Percentiles rank a stretch among this genome's conserved stretches.
phyloP scores from a whole-genome alignment of 495 filamentous ascomycete genomes.

The Aspergillus avenaceus region DNA sequence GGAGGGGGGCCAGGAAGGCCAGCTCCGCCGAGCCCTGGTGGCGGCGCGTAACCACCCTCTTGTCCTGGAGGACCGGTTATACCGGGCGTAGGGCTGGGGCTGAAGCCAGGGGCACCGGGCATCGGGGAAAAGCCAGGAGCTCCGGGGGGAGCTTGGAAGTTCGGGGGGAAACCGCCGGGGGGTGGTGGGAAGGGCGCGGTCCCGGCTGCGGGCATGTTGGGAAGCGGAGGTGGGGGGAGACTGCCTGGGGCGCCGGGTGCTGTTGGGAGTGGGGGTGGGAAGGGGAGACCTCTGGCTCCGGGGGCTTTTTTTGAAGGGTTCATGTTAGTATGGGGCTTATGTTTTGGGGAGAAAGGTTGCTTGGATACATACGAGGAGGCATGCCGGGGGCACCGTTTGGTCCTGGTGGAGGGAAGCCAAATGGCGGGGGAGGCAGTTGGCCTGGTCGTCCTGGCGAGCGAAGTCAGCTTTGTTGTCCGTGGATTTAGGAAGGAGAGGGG shows the following conservation, averaged over 20 bases:
- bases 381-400: conserved; percentile 39
- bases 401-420: conserved; percentile 47
- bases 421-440: conserved; percentile 52
- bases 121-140: conserved; percentile 25
- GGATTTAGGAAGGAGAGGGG: neutral
- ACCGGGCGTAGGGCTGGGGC: conserved; percentile 22
- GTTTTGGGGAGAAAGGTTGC: conserved; percentile 14
- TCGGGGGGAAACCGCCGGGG: conserved; percentile 54
- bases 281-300: conserved; percentile 60
- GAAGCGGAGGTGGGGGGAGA: conserved; percentile 29
- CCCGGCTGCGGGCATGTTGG: conserved; percentile 38
- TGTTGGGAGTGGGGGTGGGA: conserved; percentile 54
- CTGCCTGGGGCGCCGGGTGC: conserved; percentile 31
- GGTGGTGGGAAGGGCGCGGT: conserved; percentile 51
- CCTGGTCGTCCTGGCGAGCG: conserved; percentile 35
- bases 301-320: conserved; percentile 36
- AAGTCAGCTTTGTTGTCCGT: conserved; percentile 11
- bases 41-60: conserved; percentile 28
- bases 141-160: conserved; percentile 43
- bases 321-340: conserved; percentile 15
- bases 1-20: conserved; percentile 19
- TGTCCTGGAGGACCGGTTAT: conserved; percentile 25
- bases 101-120: conserved; percentile 16
- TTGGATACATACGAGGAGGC: conserved; percentile 40
- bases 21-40: conserved; percentile 14